Base-by-base conservation (phyloP, 225 moss, liverwort and hornwort genomes). In the Pleurozium schreberi region DNA sequence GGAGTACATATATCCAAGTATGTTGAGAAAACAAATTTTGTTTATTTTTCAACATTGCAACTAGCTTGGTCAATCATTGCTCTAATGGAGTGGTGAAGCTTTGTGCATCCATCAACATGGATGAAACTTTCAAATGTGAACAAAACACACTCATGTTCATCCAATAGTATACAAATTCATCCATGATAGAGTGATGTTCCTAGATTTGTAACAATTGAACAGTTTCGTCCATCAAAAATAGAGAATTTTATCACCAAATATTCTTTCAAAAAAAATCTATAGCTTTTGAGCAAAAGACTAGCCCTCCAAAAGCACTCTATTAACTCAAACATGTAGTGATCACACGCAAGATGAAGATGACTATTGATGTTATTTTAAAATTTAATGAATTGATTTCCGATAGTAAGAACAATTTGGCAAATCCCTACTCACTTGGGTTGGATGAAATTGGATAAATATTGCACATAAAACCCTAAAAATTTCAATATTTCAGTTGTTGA, bases 251-350 rank as follows among this genome's bases (percentile, higher is more conserved):
- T 75, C 1, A 0, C 0, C 33, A 75, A 50, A 47, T 21, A 50
- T 8, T 34, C 11, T 2, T 0, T 47, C 6, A 11, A 49, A 19
- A 30, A 50, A 20, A 8, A 14, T 43, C 1, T 43, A 27, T 20
- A 75, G 5, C 8, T 34, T 20, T 31, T 34, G 5, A 75, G 4
- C 0, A 2, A 75, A 7, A 12, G 12, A 3, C 0, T 0, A 0
- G n/a, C n/a, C 7, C 1, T 2, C 2, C 4, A 8, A 75, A 50
- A 33, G 12, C 0, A 20, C n/a, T n/a, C n/a, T n/a, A 0, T 75
- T 1, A 8, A 11, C 5, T 13, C 8, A 33, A 47, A 18, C 6
- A 30, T 49, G 12, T 49, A 1, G 16, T n/a, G 11, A 19, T 74
- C 19, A 75, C 0, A 1, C 13, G 8, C 0, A 75, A 52, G 36